A percentile compares a stretch with the other conserved stretches of the same genome.
Conservation (phyloP, 176 grass and related monocot species). For the Lolium perenne region DNA sequence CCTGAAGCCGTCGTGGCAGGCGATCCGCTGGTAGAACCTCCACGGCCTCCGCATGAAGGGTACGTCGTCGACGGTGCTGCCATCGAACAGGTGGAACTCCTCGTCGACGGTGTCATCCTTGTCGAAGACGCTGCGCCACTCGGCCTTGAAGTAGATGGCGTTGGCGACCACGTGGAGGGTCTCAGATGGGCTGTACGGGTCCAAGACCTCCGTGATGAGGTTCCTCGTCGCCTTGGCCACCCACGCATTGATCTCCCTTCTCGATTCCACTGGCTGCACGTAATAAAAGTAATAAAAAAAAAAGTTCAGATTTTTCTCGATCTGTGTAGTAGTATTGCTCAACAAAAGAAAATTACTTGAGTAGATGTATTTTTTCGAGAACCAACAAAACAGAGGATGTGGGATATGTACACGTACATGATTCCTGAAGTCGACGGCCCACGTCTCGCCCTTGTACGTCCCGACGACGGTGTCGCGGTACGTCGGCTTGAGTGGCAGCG, state of each 20-base stretch:
- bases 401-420: too few relatives aligned
- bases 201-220: conserved; percentile 36
- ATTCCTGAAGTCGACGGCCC: too few relatives aligned
- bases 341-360: too few relatives aligned
- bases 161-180: conserved; percentile 42
- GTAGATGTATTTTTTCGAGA: too few relatives aligned
- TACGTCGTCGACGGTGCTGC: neutral
- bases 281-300: neutral
- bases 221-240: conserved; percentile 5
- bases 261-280: conserved; percentile 20
- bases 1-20: conserved; percentile 34
- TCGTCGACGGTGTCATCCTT: neutral
- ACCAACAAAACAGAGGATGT: too few relatives aligned
- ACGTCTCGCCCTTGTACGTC: neutral
- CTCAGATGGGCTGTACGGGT: neutral
- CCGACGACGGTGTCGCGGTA: conserved; percentile 30
- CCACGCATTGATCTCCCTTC: conserved; percentile 40
- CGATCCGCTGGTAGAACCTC: conserved; percentile 17
- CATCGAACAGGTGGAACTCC: conserved; percentile 38
- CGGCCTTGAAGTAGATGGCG: conserved; percentile 56
- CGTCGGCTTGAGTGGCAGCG: neutral
- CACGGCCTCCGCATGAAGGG: conserved; percentile 19
- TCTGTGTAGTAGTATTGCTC: too few relatives aligned
- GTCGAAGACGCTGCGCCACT: conserved; percentile 36
- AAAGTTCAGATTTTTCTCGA: too few relatives aligned